Conservation (phyloP, 2,329 filamentous ascomycete species). For the Calonectria leucothoes region DNA sequence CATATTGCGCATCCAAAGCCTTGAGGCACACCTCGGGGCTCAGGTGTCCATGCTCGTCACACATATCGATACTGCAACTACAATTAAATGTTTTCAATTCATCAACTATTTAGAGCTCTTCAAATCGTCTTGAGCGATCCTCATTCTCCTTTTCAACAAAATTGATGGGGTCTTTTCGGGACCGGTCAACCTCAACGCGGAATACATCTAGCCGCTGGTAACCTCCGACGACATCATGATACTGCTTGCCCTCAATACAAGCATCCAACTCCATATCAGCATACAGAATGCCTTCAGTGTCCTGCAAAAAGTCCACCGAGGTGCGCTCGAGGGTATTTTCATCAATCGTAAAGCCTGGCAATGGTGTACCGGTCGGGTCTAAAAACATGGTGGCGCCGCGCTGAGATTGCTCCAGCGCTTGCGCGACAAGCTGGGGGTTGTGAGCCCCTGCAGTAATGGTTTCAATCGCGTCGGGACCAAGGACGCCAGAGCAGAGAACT, state of each 20-base stretch:
- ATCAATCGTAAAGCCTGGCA: slow-evolving; percentile 52
- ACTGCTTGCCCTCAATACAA: slow-evolving; percentile 67
- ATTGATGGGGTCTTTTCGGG: slow-evolving; percentile 19
- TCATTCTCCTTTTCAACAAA: background rate
- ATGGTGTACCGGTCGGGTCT: slow-evolving; percentile 59
- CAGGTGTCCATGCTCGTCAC: background rate
- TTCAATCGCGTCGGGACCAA: slow-evolving; percentile 54
- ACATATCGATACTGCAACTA: background rate
- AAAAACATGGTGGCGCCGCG: slow-evolving; percentile 62
- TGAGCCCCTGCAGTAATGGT: slow-evolving; percentile 43
- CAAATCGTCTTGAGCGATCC: background rate
- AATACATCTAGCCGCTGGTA: slow-evolving; percentile 68
- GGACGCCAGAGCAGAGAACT: slow-evolving; percentile 57
- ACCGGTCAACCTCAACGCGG: slow-evolving; percentile 59
- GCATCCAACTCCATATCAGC: slow-evolving; percentile 61
- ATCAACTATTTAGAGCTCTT: background rate
- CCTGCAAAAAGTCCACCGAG: slow-evolving; percentile 52
- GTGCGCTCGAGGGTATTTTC: slow-evolving; percentile 28
- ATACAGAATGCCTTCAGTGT: slow-evolving; percentile 62
- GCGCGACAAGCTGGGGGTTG: slow-evolving; percentile 41
- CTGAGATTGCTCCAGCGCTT: slow-evolving; percentile 51
- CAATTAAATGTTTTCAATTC: background rate
- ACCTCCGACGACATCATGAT: slow-evolving; percentile 66
- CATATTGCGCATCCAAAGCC: too few relatives aligned
- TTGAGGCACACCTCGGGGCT: too few relatives aligned